A percentile compares a stretch with the other conserved stretches of the same genome.
Evolutionary conservation across 305 asterid genomes (phyloP).

Genomic region (Salvia sclarea): DNA sequence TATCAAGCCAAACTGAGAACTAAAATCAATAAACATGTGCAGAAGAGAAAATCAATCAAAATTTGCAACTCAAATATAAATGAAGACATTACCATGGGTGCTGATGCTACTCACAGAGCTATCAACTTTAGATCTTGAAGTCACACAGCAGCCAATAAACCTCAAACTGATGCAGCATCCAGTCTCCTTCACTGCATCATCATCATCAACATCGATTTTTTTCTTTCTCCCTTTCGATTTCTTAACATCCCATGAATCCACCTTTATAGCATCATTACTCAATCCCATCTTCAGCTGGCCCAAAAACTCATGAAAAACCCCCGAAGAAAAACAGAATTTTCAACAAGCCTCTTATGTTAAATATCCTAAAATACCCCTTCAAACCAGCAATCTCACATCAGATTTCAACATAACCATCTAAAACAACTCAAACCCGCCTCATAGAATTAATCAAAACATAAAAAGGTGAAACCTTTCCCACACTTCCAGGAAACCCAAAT

Average conservation of each 20-base stretch:
- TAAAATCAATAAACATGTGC: constrained; percentile 3
- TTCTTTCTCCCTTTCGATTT: constrained; percentile 49
- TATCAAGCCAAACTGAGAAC: constrained; percentile 16
- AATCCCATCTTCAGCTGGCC: constrained; percentile 49
- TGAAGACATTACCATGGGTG: constrained; percentile 47
- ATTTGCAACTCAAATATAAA: constrained; percentile 19
- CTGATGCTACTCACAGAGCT: constrained; percentile 63
- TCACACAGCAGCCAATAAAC: constrained; percentile 57
- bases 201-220: constrained; percentile 31
- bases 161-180: constrained; percentile 63
- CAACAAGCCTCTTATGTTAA: constrained; percentile 11
- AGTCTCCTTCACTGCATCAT: constrained; percentile 39
- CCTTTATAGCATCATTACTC: constrained; percentile 43
- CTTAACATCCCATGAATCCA: constrained; percentile 50
- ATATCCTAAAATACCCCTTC: constrained; percentile 31
- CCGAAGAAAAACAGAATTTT: constrained; percentile 15
- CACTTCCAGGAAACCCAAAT: constrained; percentile 35
- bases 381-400: constrained; percentile 19
- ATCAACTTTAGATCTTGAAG: constrained; percentile 80
- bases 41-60: constrained; percentile 13
- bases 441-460: constrained; percentile 25
- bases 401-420: constrained; percentile 19
- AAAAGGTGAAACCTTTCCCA: constrained; percentile 25
- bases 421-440: constrained; percentile 32
- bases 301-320: constrained; percentile 34